phyloP scores from a whole-genome alignment of 768 basidiomycete genomes.

The Mycena crocata region DNA sequence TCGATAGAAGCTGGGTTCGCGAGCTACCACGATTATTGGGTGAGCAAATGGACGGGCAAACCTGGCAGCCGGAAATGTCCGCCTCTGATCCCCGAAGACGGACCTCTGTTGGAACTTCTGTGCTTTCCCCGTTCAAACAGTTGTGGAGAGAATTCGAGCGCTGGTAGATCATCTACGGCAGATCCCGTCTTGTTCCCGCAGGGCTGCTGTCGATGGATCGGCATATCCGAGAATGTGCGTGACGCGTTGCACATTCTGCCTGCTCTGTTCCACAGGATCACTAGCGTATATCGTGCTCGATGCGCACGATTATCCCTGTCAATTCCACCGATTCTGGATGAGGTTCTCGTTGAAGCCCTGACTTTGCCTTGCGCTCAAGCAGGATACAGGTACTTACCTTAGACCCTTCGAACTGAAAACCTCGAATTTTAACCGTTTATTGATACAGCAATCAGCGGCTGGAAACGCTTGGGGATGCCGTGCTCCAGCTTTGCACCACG shows the following conservation, averaged over 20 bases:
- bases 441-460: conserved; percentile 73
- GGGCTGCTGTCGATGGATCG: conserved; percentile 65
- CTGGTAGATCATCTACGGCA: conserved; percentile 16
- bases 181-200: conserved; percentile 50
- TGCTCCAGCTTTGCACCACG: conserved; percentile 80
- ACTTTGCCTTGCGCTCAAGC: conserved; percentile 75
- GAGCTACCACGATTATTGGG: conserved; percentile 73
- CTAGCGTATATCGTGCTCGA: conserved; percentile 70
- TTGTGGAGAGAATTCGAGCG: conserved; percentile 49
- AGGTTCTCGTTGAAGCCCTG: conserved; percentile 77
- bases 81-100: conserved; percentile 62
- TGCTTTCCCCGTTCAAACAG: conserved; percentile 55
- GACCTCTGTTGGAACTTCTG: conserved; percentile 71
- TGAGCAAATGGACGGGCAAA: conserved; percentile 65
- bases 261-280: conserved; percentile 72
- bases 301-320: conserved; percentile 63
- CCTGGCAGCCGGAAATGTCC: conserved; percentile 40
- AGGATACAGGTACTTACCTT: conserved; percentile 58
- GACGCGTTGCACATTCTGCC: conserved; percentile 71
- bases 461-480: conserved; percentile 89
- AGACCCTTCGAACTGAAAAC: not conserved
- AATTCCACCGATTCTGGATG: conserved; percentile 68
- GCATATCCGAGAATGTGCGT: conserved; percentile 62
- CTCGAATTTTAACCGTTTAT: not conserved
- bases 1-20: conserved; percentile 58